Evolutionary conservation across 2,329 filamentous ascomycete genomes (phyloP).

Genomic region (Zymoseptoria crescenta): DNA sequence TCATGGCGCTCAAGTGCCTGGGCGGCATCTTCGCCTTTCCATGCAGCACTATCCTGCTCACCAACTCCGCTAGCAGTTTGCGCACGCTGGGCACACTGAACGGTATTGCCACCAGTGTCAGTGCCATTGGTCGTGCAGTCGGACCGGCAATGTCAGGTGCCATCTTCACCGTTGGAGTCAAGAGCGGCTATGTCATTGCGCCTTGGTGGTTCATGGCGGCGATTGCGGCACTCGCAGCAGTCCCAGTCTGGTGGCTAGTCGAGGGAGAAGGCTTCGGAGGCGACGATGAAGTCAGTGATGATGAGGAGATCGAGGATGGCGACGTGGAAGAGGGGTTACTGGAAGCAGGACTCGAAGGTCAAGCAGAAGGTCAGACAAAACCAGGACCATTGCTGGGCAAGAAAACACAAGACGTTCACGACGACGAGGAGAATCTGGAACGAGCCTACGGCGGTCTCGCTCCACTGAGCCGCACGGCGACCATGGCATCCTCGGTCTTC

Average conservation of each 20-base stretch:
- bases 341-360: constrained; percentile 15
- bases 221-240: constrained; percentile 55
- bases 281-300: constrained; percentile 30
- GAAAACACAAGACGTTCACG: constrained; percentile 19
- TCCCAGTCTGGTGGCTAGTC: constrained; percentile 67
- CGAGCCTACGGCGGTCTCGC: constrained; percentile 31
- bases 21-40: constrained; percentile 81
- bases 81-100: constrained; percentile 80
- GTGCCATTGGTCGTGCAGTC: constrained; percentile 67
- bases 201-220: constrained; percentile 73
- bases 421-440: constrained; percentile 22
- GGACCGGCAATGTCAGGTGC: constrained; percentile 69
- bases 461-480: constrained; percentile 27
- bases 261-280: constrained; percentile 62
- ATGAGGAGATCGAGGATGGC: constrained; percentile 28
- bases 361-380: constrained; percentile 19
- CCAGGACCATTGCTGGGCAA: constrained; percentile 4
- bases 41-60: constrained; percentile 80
- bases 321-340: constrained; percentile 12
- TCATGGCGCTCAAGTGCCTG: constrained; percentile 69
- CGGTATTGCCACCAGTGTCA: constrained; percentile 77
- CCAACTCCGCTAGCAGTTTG: constrained; percentile 72
- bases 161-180: constrained; percentile 68
- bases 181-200: constrained; percentile 65
- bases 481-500: constrained; percentile 22